A percentile compares a stretch with the other conserved stretches of the same genome.
Evolutionary conservation across 2,329 filamentous ascomycete species (phyloP).

Genomic region (Aspergillus latus): DNA sequence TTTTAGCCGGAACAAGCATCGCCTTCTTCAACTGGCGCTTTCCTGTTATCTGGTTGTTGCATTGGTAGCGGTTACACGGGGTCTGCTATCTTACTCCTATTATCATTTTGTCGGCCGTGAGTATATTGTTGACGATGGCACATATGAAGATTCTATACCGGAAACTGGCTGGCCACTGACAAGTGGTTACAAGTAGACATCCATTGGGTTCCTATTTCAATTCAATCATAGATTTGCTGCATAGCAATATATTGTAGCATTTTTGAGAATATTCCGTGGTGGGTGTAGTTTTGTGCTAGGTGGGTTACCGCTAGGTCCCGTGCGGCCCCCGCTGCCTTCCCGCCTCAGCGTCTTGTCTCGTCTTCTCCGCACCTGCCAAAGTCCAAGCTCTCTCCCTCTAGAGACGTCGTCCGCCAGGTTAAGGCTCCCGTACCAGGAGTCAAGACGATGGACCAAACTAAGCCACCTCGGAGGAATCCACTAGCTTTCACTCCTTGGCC

Average conservation of each 20-base stretch:
- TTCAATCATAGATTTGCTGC: background rate
- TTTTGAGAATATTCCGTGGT: background rate
- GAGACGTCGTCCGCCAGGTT: background rate
- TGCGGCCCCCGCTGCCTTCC: conserved; percentile 1
- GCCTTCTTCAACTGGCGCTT: conserved; percentile 27
- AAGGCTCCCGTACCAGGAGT: conserved; percentile 2
- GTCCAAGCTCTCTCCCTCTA: conserved; percentile 3
- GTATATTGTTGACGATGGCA: conserved; percentile 11
- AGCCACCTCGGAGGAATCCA: conserved; percentile 40
- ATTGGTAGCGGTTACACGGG: conserved; percentile 27
- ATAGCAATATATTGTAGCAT: background rate
- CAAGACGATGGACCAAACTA: conserved; percentile 35
- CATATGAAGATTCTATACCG: conserved; percentile 5
- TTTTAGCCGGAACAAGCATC: conserved; percentile 17
- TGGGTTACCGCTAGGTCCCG: conserved; percentile 1
- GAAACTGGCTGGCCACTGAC: conserved; percentile 2
- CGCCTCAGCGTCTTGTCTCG: background rate
- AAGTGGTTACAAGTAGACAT: conserved; percentile 12
- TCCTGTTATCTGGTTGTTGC: conserved; percentile 27
- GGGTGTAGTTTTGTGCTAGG: background rate
- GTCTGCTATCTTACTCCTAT: conserved; percentile 3
- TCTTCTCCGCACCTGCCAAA: conserved; percentile 10
- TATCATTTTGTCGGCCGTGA: conserved; percentile 5
- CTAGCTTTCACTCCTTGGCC: conserved; percentile 76
- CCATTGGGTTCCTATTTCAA: background rate